A percentile compares a stretch with the other conserved stretches of the same genome.
phyloP scores from a whole-genome alignment of 805 yeast species.

The Kodamaea hsintzibuensis region DNA sequence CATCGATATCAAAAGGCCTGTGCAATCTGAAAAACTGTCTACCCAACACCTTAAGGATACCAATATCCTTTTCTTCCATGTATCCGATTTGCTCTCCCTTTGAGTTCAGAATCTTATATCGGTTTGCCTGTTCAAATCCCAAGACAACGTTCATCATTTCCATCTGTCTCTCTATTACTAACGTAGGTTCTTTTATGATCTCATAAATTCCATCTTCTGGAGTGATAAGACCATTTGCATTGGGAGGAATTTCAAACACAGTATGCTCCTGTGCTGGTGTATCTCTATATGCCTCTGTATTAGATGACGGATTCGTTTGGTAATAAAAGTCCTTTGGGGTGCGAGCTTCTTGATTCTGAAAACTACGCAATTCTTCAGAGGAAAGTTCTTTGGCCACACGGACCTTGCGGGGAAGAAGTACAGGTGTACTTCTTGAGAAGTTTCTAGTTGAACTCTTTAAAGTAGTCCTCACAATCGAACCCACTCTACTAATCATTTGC shows the following conservation, averaged over 20 bases:
- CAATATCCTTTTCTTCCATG: constrained; percentile 79
- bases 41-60: constrained; percentile 65
- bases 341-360: constrained; percentile 10
- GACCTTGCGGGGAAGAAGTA: constrained; percentile 17
- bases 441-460: not conserved
- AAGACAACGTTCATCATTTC: constrained; percentile 85
- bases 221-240: constrained; percentile 52
- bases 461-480: not conserved
- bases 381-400: constrained; percentile 31
- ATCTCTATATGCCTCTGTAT: constrained; percentile 20
- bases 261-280: constrained; percentile 34
- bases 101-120: constrained; percentile 71
- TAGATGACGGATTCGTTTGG: constrained; percentile 28
- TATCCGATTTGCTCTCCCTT: constrained; percentile 75
- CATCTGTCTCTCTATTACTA: constrained; percentile 83
- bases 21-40: constrained; percentile 84
- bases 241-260: constrained; percentile 38
- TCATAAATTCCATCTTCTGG: constrained; percentile 59
- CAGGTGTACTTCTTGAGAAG: not conserved
- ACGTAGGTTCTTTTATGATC: constrained; percentile 73
- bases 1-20: constrained; percentile 79
- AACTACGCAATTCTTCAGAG: constrained; percentile 4
- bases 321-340: constrained; percentile 24
- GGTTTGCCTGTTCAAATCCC: constrained; percentile 91
- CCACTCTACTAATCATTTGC: not conserved